phyloP scores from a whole-genome alignment of 345 rosid species.

The Eucalyptus regnans region DNA sequence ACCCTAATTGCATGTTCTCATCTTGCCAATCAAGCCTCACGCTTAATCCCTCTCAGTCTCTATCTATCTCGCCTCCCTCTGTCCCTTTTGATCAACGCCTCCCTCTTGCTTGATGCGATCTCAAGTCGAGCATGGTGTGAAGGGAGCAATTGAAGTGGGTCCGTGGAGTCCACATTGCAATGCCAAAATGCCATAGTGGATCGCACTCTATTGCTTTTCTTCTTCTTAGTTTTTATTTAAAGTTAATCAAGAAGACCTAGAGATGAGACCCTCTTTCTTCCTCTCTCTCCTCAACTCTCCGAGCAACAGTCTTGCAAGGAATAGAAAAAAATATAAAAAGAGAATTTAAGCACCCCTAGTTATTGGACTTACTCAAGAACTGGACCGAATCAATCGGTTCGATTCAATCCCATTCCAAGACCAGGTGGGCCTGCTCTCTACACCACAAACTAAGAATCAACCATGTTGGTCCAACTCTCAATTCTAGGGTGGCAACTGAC shows the following conservation, averaged over 20 bases:
- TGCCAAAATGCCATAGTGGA: not conserved
- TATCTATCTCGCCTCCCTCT: too few relatives aligned
- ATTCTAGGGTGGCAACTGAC: not conserved
- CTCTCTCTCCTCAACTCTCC: not conserved
- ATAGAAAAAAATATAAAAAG: too few relatives aligned
- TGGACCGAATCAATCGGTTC: not conserved
- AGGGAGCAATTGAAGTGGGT: not conserved
- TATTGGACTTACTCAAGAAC: not conserved
- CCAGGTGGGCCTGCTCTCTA: rapidly evolving
- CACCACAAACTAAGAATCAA: not conserved
- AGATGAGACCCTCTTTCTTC: not conserved
- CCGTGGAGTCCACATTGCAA: not conserved
- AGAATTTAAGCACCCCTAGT: too few relatives aligned
- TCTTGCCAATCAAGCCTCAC: not conserved
- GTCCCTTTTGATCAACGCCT: not conserved
- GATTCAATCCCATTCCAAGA: not conserved
- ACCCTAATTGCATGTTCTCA: not conserved
- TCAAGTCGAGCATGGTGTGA: not conserved
- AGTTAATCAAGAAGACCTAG: not conserved
- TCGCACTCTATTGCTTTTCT: not conserved
- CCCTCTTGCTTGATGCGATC: not conserved
- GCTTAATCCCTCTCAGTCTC: not conserved
- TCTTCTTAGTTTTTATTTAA: not conserved
- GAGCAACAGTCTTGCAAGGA: not conserved
- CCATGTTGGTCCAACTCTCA: not conserved